Evolutionary conservation across 768 basidiomycete species (phyloP), one percentile per base, ranked within the genome.

Genomic region (Mycena maculata): DNA sequence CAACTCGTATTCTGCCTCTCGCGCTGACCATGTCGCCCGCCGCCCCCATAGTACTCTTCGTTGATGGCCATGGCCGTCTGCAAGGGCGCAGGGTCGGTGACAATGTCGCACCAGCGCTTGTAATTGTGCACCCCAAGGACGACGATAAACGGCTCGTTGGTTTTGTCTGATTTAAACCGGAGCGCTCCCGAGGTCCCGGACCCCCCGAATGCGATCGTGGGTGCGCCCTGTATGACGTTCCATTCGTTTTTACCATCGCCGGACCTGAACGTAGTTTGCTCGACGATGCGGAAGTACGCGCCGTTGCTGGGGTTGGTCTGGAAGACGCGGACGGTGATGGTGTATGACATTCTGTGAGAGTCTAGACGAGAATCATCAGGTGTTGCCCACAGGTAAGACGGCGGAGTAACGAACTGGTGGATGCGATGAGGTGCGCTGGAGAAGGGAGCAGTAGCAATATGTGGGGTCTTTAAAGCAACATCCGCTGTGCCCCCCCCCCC

Each of bases 271-370:
- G 31, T 36, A 36, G 57, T 59, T 36, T 59, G 57, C 31, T 59
- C 57, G 31, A 36, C 57, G 57, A 59, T 33, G 45, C 57, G 57
- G 45, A 59, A 59, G 57, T 36, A 59, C 57, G 31, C 39, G 57
- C 31, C 44, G 38, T 23, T 55, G 54, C 38, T 55, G 30, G 57
- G 57, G 57, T 48, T 59, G 44, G 57, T 59, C 57, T 59, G 57
- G 57, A 59, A 59, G 57, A 59, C 57, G 31, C 57, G 57, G 57
- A 59, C 57, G 57, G 57, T 59, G 33, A 59, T 59, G 44, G 30
- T 59, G 57, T 59, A 59, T 36, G 57, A 59, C 57, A 59, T 59
- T 33, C 57, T 56, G 38, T 11, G 27, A 42, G 25, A 42, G 54
- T 53, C 33, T 54, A 39, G 52, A 54, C 52, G 52, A 54, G 23